A percentile compares a stretch with the other conserved stretches of the same genome.
Conservation (phyloP, 2,329 filamentous ascomycete genomes). For the Aureobasidium sp. region DNA sequence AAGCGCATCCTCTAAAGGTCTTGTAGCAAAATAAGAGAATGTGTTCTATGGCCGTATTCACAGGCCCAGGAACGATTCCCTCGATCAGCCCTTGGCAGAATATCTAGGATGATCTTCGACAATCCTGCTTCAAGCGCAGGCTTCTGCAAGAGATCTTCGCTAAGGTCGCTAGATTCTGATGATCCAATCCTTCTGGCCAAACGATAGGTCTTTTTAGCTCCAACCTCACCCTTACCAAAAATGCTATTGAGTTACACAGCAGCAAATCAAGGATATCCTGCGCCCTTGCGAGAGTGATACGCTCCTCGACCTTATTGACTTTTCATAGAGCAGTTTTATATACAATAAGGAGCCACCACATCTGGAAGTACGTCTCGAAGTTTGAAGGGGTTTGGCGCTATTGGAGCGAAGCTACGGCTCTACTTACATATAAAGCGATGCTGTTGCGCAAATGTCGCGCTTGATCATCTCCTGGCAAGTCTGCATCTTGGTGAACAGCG, state of each 20-base stretch:
- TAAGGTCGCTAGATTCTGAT: too few relatives aligned
- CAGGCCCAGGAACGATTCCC: too few relatives aligned
- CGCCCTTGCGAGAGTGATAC: neutral
- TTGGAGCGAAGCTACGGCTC: neutral
- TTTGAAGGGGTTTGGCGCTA: neutral
- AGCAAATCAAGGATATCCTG: neutral
- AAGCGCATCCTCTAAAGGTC: too few relatives aligned
- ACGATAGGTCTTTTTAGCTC: too few relatives aligned
- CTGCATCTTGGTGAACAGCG: constrained; percentile 93
- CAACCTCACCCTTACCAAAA: neutral
- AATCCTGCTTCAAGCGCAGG: too few relatives aligned
- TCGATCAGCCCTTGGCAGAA: too few relatives aligned
- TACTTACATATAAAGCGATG: constrained; percentile 72
- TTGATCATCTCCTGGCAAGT: constrained; percentile 96
- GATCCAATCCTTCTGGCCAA: too few relatives aligned
- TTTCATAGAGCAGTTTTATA: neutral
- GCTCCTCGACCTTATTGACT: neutral
- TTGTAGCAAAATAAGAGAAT: too few relatives aligned
- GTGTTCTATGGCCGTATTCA: neutral
- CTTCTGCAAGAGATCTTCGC: too few relatives aligned
- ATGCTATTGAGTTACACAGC: neutral
- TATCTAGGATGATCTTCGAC: too few relatives aligned
- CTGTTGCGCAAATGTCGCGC: constrained; percentile 85
- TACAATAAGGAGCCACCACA: too few relatives aligned
- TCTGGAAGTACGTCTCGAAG: too few relatives aligned